Evolutionary conservation across 2,329 filamentous ascomycete genomes (phyloP).

Genomic region (Clarireedia hainanense): DNA sequence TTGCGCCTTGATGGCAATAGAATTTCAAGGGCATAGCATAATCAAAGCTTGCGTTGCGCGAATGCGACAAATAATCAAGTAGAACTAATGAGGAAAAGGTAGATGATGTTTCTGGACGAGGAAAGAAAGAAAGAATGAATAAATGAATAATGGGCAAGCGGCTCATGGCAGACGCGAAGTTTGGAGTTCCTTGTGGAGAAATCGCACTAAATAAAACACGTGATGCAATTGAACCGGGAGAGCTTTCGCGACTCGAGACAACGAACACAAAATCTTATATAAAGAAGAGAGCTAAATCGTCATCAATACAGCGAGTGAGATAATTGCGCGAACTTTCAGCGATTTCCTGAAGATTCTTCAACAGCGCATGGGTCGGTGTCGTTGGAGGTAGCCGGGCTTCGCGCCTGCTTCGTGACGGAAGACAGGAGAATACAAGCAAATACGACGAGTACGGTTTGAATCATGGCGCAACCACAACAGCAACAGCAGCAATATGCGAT

Average conservation of each 20-base stretch:
- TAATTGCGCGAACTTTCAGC: neutral
- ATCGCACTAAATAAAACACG: neutral
- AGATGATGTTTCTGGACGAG: neutral
- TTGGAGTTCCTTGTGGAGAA: conserved; percentile 2
- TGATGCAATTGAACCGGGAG: conserved; percentile 1
- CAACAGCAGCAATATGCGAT: conserved; percentile 31
- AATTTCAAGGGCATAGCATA: neutral
- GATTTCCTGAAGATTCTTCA: neutral
- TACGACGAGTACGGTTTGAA: conserved; percentile 10
- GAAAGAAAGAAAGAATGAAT: neutral
- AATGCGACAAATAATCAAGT: neutral
- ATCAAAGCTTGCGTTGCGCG: neutral
- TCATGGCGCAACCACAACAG: conserved; percentile 31
- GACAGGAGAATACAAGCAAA: conserved; percentile 15
- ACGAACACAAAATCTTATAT: conserved; percentile 3
- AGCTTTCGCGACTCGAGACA: conserved; percentile 9
- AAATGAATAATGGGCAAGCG: neutral
- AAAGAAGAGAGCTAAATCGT: conserved; percentile 2
- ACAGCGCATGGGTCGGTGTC: conserved; percentile 23
- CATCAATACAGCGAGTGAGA: conserved; percentile 9
- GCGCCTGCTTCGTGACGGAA: conserved; percentile 25
- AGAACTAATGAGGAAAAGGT: neutral
- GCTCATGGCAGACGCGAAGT: conserved; percentile 7
- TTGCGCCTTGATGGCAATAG: neutral
- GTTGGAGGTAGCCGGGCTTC: conserved; percentile 24